Conservation (phyloP, 164 flowering plant species). For the Kalanchoe fedtschenkoi region DNA sequence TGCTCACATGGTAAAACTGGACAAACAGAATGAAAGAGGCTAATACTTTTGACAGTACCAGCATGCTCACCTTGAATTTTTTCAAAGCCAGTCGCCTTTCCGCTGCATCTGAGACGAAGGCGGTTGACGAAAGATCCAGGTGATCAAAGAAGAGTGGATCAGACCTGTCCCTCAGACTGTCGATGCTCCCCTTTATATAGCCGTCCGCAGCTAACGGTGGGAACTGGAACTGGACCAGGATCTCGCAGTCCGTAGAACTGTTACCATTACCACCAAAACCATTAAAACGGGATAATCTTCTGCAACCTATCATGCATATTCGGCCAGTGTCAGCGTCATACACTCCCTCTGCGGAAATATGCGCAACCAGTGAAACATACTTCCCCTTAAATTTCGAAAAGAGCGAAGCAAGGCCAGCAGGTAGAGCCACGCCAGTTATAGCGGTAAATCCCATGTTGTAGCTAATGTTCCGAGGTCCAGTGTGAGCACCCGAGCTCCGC, state of each 20-base stretch:
- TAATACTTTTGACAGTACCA: no score
- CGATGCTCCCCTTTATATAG: constrained; percentile 39
- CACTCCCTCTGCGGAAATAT: constrained; percentile 59
- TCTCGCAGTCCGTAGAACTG: constrained; percentile 42
- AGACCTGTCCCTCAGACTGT: constrained; percentile 30
- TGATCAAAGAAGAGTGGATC: constrained; percentile 46
- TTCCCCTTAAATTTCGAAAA: neutral
- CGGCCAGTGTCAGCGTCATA: constrained; percentile 45
- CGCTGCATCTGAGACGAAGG: no score
- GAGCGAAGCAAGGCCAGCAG: neutral
- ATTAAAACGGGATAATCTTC: constrained; percentile 13
- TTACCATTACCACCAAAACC: constrained; percentile 10
- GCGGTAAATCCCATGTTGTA: constrained; percentile 24
- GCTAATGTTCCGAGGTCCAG: constrained; percentile 35
- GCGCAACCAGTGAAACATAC: no score
- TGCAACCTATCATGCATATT: constrained; percentile 69
- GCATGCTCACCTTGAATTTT: no score
- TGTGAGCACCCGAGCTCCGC: constrained; percentile 1
- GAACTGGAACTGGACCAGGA: constrained; percentile 37
- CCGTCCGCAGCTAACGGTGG: constrained; percentile 20
- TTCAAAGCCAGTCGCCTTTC: no score
- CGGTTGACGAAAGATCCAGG: constrained; percentile 21
- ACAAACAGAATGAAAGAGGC: no score
- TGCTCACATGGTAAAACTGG: no score
- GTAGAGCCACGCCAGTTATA: neutral